phyloP scores from a whole-genome alignment of 2,329 filamentous ascomycete species.

The Calcarisporium arbuscula region DNA sequence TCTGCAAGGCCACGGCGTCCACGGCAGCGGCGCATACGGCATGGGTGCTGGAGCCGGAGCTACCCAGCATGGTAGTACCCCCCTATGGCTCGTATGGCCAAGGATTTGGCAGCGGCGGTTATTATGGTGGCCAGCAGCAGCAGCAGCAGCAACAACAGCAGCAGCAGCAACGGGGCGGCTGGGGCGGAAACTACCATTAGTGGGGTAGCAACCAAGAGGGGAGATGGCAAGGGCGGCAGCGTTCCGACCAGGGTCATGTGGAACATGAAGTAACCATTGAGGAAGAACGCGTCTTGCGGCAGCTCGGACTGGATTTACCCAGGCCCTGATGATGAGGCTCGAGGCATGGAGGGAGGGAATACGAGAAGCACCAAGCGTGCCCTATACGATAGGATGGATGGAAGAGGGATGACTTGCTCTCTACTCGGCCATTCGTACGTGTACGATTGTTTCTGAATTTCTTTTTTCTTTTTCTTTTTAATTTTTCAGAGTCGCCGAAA shows the following conservation, averaged over 20 bases:
- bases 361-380: constrained; percentile 24
- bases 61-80: constrained; percentile 46
- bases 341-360: constrained; percentile 20
- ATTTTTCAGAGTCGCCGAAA: constrained; percentile 24
- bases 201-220: constrained; percentile 25
- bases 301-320: constrained; percentile 10
- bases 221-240: constrained; percentile 13
- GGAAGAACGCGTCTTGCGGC: constrained; percentile 10
- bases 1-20: constrained; percentile 45
- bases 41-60: constrained; percentile 44
- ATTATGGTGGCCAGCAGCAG: constrained; percentile 36
- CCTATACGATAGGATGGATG: constrained; percentile 11
- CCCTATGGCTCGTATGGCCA: constrained; percentile 48
- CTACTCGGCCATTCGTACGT: constrained; percentile 22
- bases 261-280: constrained; percentile 2
- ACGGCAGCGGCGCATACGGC: constrained; percentile 49
- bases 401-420: constrained; percentile 11
- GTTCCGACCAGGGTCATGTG: constrained; percentile 3
- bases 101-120: constrained; percentile 40
- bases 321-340: constrained; percentile 11
- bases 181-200: constrained; percentile 55
- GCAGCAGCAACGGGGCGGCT: constrained; percentile 45
- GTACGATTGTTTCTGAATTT: constrained; percentile 28
- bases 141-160: constrained; percentile 28
- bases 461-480: constrained; percentile 10